These are phyloP conservation scores for Aegilops umbellulata DNA, from an alignment of 176 grass and related monocot species.

Conservation along the genomic window DNA sequence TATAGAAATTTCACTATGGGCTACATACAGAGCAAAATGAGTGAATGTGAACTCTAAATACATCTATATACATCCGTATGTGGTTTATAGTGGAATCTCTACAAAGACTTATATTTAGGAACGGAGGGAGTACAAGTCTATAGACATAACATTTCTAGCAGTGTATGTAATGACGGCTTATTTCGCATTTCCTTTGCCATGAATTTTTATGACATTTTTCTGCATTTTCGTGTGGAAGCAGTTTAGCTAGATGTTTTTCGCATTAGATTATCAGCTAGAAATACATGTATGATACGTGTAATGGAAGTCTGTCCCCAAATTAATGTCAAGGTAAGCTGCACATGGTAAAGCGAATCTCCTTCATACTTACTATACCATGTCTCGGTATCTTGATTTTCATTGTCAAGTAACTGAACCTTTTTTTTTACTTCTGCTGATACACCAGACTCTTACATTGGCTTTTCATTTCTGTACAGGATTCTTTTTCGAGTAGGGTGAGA, in stretches of 20 bases:
- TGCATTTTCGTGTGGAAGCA: neutral
- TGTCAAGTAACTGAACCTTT: neutral
- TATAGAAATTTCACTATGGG: too few species aligned
- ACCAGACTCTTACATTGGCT: neutral
- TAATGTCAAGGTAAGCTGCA: neutral
- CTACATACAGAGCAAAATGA: too few species aligned
- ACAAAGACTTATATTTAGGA: too few species aligned
- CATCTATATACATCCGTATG: too few species aligned
- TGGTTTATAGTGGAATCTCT: too few species aligned
- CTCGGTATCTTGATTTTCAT: neutral
- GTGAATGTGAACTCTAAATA: too few species aligned
- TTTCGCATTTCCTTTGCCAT: neutral
- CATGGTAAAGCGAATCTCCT: neutral
- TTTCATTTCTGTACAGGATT: conserved; percentile 1
- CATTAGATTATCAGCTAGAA: neutral
- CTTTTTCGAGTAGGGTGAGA: neutral
- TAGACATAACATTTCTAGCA: neutral
- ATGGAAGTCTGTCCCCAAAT: neutral
- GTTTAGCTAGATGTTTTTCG: neutral
- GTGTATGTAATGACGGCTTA: neutral
- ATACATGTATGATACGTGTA: neutral
- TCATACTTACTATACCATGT: neutral
- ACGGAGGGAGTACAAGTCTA: too few species aligned
- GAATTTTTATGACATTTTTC: neutral
- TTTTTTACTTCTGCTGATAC: neutral